These are phyloP conservation scores for Claviceps arundinis DNA, from an alignment of 2,329 filamentous ascomycete genomes.

Conservation along the genomic window DNA sequence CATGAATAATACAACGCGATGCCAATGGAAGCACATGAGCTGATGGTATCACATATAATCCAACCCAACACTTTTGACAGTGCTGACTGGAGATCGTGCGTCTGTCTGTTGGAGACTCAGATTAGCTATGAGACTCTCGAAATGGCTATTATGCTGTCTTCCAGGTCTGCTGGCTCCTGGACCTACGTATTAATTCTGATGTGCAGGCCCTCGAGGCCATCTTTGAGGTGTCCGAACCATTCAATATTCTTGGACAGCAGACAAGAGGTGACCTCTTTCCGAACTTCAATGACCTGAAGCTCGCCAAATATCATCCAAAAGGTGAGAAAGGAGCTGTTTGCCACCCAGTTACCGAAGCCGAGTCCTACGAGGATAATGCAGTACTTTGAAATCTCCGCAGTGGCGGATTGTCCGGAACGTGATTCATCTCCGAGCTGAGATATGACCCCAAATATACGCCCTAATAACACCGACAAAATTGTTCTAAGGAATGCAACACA, in stretches of 20 bases:
- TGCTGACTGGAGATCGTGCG: conserved; percentile 67
- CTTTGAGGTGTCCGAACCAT: conserved; percentile 67
- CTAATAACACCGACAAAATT: conserved; percentile 55
- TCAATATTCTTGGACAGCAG: conserved; percentile 60
- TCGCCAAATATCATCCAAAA: conserved; percentile 72
- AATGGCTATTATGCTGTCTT: background rate
- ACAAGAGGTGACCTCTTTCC: conserved; percentile 50
- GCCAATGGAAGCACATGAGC: conserved; percentile 49
- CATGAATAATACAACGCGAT: conserved; percentile 72
- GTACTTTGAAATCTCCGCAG: conserved; percentile 43
- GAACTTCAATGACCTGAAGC: conserved; percentile 55
- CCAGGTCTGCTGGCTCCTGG: background rate
- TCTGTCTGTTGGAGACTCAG: conserved; percentile 44
- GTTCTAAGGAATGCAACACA: conserved; percentile 51
- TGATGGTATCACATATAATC: conserved; percentile 49
- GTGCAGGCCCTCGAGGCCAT: conserved; percentile 60
- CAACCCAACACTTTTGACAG: conserved; percentile 70
- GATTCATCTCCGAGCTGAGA: conserved; percentile 48
- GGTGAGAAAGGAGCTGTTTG: conserved; percentile 52
- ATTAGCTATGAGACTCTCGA: background rate
- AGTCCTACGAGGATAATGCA: conserved; percentile 50
- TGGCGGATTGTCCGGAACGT: conserved; percentile 35
- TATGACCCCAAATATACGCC: conserved; percentile 61
- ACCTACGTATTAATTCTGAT: conserved; percentile 60
- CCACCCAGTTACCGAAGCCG: conserved; percentile 51